Conservation (phyloP, 495 filamentous ascomycete genomes). For the Penicillium goetzii region DNA sequence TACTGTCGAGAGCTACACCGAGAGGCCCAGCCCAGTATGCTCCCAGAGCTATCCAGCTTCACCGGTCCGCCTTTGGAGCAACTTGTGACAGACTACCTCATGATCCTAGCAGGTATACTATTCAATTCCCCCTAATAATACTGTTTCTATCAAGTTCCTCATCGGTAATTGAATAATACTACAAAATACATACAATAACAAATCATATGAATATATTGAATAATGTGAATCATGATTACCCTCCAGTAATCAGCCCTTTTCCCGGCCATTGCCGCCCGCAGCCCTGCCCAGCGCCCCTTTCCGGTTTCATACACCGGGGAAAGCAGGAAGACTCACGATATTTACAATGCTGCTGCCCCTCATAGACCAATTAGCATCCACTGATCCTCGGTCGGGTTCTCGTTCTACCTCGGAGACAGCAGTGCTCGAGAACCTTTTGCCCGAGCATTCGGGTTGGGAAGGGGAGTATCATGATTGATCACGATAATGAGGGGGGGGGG, state of each 20-base stretch:
- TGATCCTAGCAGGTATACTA: too few species aligned
- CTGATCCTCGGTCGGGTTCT: slow-evolving; percentile 23
- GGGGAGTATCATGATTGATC: background rate
- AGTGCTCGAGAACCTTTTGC: slow-evolving; percentile 41
- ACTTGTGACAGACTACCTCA: background rate
- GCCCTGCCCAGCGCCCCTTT: slow-evolving; percentile 43
- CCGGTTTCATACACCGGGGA: slow-evolving; percentile 58
- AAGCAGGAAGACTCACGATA: slow-evolving; percentile 55
- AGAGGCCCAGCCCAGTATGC: background rate
- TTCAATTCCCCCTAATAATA: too few species aligned
- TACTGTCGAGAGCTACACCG: background rate
- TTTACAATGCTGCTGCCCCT: slow-evolving; percentile 35
- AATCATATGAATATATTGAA: background rate
- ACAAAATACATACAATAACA: too few species aligned
- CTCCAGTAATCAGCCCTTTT: slow-evolving; percentile 22
- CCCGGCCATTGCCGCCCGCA: slow-evolving; percentile 44
- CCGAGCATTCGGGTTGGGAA: slow-evolving; percentile 18
- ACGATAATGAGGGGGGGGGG: slow-evolving; percentile 12
- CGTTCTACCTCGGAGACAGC: slow-evolving; percentile 32
- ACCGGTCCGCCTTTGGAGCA: background rate
- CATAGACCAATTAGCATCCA: slow-evolving; percentile 40
- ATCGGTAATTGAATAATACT: too few species aligned
- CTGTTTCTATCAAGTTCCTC: too few species aligned
- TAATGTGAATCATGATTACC: slow-evolving; percentile 7
- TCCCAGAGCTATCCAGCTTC: background rate